A percentile compares a stretch with the other conserved stretches of the same genome.
phyloP scores from a whole-genome alignment of 177 flowering plant genomes.

The Vitis hybrid region DNA sequence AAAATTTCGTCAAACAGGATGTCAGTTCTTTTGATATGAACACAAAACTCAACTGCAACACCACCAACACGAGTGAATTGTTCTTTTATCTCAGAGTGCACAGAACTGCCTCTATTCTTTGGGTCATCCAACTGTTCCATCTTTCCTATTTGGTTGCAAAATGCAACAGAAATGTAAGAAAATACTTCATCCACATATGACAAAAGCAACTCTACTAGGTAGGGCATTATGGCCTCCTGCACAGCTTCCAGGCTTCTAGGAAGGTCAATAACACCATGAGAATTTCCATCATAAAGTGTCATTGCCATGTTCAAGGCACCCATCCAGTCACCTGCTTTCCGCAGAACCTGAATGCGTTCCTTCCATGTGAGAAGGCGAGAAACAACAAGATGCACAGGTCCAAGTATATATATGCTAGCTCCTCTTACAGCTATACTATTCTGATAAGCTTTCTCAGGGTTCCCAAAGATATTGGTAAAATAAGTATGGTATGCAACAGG shows the following conservation, averaged over 20 bases:
- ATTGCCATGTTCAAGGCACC: slow-evolving; percentile 97
- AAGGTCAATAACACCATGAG: slow-evolving; percentile 95
- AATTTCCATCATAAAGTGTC: slow-evolving; percentile 92
- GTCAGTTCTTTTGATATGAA: slow-evolving; percentile 85
- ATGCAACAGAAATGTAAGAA: slow-evolving; percentile 92
- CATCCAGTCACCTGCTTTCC: slow-evolving; percentile 99
- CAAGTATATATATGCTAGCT: slow-evolving; percentile 80
- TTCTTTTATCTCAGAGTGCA: slow-evolving; percentile 72
- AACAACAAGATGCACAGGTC: slow-evolving; percentile 68
- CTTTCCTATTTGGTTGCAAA: slow-evolving; percentile 67
- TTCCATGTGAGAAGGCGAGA: slow-evolving; percentile 98
- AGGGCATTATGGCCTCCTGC: slow-evolving; percentile 71
- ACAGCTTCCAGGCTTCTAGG: slow-evolving; percentile 72
- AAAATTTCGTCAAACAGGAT: slow-evolving; percentile 87
- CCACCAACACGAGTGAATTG: slow-evolving; percentile 98
- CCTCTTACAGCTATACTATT: slow-evolving; percentile 85
- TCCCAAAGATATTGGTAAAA: slow-evolving; percentile 73
- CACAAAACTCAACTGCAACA: slow-evolving; percentile 97
- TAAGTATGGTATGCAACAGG: slow-evolving; percentile 72
- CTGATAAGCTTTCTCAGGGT: slow-evolving; percentile 95
- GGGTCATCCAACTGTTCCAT: slow-evolving; percentile 37
- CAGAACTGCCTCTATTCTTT: slow-evolving; percentile 32
- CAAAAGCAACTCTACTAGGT: slow-evolving; percentile 75
- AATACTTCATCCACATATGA: slow-evolving; percentile 95
- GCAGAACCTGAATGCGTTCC: slow-evolving; percentile 87